Base-by-base conservation (phyloP, 176 grass and related monocot species). In the Thinopyrum elongatum region DNA sequence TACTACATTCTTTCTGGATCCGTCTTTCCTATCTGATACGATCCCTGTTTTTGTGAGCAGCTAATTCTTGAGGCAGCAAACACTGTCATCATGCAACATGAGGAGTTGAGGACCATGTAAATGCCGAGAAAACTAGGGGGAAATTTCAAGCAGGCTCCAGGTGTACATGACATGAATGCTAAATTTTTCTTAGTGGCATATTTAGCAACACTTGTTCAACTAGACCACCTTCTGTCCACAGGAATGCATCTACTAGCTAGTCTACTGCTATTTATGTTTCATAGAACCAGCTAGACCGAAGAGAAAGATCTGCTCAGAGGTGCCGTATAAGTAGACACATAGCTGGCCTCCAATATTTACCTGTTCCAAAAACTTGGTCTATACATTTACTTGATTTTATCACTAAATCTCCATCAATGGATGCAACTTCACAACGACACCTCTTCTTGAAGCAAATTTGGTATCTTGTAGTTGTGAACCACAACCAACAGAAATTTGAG, bases 401-500 rank as follows among this genome's bases (percentile, higher is more conserved):
- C 14, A 21, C 26, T 31, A 36, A 31, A 76, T 13, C 7, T 47
- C 39, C 25, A 75, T 51, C 42, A 75, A 21, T 8, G 26, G 26
- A 74, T 29, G 73, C 8, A 21, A 21, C 41, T 49, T 16, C 47
- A 19, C 63, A 26, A 26, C 14, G 46, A 57, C 29, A 26, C 13
- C 59, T 75, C 62, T 71, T 85, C 27, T 15, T 78, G 6, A 78
- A 55, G 53, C 16, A 82, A 82, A 64, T 77, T 23, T 64, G 29
- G 51, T 82, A 64, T n/a, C 41, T 86, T 86, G 64, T 15, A 90
- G 51, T 86, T 86, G 79, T 11, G 86, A 53, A 61, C 80, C 79
- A 86, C 60, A 63, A 6, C n/a, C 28, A 86, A 17, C 31, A 64
- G 8, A 58, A 70, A 78, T 29, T 60, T 61, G 70, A 36, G 12